Conservation (phyloP, 176 grass and related monocot genomes). For the Themeda triandra region DNA sequence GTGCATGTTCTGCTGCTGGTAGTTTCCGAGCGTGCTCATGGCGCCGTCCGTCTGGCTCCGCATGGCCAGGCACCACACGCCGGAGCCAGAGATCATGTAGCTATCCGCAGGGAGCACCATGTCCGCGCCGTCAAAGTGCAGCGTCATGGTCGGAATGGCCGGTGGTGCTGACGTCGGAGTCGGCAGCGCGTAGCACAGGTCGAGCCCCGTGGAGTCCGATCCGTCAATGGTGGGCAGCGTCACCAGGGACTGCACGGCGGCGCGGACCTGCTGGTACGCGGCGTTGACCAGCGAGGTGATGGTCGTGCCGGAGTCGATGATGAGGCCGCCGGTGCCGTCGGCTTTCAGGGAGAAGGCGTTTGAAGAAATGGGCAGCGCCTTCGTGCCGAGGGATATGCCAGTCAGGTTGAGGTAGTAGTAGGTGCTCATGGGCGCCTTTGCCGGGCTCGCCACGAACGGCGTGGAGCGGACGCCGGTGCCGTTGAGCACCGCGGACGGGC, state of each 20-base stretch:
- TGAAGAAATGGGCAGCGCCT: conserved; percentile 21
- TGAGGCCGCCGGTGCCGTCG: conserved; percentile 51
- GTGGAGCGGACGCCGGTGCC: conserved; percentile 24
- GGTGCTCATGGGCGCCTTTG: conserved; percentile 18
- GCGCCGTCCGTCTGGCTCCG: neutral
- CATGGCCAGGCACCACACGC: conserved; percentile 50
- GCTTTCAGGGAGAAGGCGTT: conserved; percentile 21
- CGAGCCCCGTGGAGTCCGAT: conserved; percentile 18
- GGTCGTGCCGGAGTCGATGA: conserved; percentile 68
- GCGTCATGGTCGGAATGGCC: conserved; percentile 39
- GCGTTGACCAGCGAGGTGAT: conserved; percentile 28
- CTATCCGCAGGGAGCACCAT: conserved; percentile 53
- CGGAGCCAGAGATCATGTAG: conserved; percentile 44
- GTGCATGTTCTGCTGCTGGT: conserved; percentile 73
- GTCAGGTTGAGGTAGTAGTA: conserved; percentile 62
- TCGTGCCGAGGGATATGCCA: conserved; percentile 53
- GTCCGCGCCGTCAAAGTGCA: conserved; percentile 48
- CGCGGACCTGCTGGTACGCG: conserved; percentile 34
- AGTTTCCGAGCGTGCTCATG: conserved; percentile 41
- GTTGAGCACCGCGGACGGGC: conserved; percentile 27
- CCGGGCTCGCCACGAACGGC: conserved; percentile 49
- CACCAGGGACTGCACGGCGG: conserved; percentile 25
- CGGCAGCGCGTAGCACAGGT: conserved; percentile 52
- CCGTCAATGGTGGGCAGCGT: conserved; percentile 16
- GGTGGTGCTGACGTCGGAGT: conserved; percentile 5